A percentile compares a stretch with the other conserved stretches of the same genome.
Evolutionary conservation across 768 basidiomycete species (phyloP).

Genomic region (Lyophyllum semitale): DNA sequence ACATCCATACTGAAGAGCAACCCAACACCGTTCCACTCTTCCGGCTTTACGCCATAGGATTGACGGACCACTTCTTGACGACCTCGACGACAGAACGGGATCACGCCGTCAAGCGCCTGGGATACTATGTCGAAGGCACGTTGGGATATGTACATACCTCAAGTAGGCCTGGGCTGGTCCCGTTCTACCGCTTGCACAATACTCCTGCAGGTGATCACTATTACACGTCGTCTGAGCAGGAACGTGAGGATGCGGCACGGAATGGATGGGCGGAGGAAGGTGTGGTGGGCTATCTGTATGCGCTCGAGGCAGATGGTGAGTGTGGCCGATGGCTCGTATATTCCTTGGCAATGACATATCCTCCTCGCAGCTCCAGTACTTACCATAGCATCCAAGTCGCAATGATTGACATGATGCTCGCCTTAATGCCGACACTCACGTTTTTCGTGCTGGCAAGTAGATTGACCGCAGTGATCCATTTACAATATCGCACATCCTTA

Average conservation of each 20-base stretch:
- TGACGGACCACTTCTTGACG: slow-evolving; percentile 22
- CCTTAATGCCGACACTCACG: background rate
- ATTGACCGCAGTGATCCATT: too few relatives aligned
- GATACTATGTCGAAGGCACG: slow-evolving; percentile 22
- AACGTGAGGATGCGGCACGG: slow-evolving; percentile 22
- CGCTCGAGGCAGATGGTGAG: slow-evolving; percentile 12
- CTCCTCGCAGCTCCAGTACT: slow-evolving; percentile 7
- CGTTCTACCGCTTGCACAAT: slow-evolving; percentile 21
- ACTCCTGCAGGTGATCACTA: slow-evolving; percentile 19
- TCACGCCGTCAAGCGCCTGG: slow-evolving; percentile 18
- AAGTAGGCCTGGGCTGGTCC: slow-evolving; percentile 15
- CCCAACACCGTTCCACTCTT: slow-evolving; percentile 21
- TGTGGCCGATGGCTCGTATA: background rate
- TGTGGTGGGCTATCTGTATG: slow-evolving; percentile 16
- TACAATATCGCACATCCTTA: too few relatives aligned
- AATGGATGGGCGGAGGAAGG: slow-evolving; percentile 23
- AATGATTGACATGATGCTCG: background rate
- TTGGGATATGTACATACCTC: slow-evolving; percentile 19
- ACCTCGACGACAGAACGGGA: slow-evolving; percentile 15
- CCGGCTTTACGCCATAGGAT: slow-evolving; percentile 19
- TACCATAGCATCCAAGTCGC: background rate
- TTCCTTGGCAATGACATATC: background rate
- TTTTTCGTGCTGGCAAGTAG: too few relatives aligned
- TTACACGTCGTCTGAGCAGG: slow-evolving; percentile 20
- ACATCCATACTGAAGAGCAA: slow-evolving; percentile 14